Percentiles rank a stretch among this genome's conserved stretches.
phyloP scores from a whole-genome alignment of 257 asterid genomes.

The Perilla frutescens region DNA sequence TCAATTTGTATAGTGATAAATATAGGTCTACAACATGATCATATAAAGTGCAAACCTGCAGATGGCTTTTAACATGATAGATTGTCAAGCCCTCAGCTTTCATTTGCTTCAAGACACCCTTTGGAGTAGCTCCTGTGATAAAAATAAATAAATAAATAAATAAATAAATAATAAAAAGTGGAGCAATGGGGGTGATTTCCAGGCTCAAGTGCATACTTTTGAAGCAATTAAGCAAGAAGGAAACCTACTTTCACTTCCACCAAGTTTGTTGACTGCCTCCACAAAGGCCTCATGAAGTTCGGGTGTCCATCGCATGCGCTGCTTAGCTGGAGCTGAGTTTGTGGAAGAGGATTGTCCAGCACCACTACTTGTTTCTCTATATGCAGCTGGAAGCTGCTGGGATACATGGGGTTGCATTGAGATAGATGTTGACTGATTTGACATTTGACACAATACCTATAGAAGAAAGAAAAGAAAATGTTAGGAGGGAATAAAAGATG shows the following conservation, averaged over 20 bases:
- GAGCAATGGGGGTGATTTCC: background rate
- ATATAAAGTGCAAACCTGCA: constrained; percentile 40
- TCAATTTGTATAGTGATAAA: constrained; percentile 29
- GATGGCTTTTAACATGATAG: constrained; percentile 92
- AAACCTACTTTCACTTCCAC: constrained; percentile 85
- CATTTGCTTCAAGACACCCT: constrained; percentile 85
- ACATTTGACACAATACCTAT: constrained; percentile 44
- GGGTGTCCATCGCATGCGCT: constrained; percentile 94
- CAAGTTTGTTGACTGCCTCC: constrained; percentile 86
- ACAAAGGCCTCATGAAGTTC: constrained; percentile 94
- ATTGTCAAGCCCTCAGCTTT: constrained; percentile 82
- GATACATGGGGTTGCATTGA: constrained; percentile 48
- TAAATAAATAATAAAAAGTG: background rate
- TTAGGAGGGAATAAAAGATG: background rate
- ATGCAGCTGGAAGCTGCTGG: constrained; percentile 51
- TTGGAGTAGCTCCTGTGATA: constrained; percentile 84
- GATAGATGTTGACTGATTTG: constrained; percentile 49
- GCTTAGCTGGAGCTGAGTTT: constrained; percentile 62
- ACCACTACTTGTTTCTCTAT: constrained; percentile 49
- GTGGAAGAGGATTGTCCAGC: constrained; percentile 55
- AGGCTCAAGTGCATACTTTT: background rate
- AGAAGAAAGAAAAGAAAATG: background rate
- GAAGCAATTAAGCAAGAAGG: constrained; percentile 29
- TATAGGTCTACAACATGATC: background rate
- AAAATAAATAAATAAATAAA: background rate